Evolutionary conservation across 305 asterid genomes (phyloP), one percentile per base, ranked within the genome.

Genomic region (Withania somnifera): DNA sequence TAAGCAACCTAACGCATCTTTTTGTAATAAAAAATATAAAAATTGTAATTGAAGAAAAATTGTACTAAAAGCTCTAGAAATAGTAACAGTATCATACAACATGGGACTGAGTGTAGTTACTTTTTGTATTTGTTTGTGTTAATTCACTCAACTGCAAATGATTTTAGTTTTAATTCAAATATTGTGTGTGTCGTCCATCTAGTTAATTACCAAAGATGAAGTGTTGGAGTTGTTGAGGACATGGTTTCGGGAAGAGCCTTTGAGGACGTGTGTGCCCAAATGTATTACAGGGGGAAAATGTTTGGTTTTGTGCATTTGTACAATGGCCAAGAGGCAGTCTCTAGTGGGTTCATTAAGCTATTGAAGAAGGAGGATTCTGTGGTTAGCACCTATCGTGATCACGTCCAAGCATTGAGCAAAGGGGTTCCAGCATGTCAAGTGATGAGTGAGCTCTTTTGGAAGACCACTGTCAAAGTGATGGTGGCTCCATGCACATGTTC

Each of bases 401-500:
- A 96, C 40, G 98, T 96, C 60, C 99, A 96, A 78, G 97, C 99
- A 26, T 82, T 96, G 90, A 96, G 98, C 93, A 94, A 96, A 86
- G 98, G 99, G 13, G 98, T 96, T 42, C 92, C 99, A 0, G 98
- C 99, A 47, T 97, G 97, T 5, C 86, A 90, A 82, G 99, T 96
- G 84, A 96, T 96, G 99, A 90, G 98, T 5, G 98, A 96, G 95
- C 98, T 96, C 61, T 96, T 94, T 53, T 98, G 99, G 34, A 96
- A 94, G 91, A 87, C 93, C 86, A 96, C 98, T 9, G 99, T 98
- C 81, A 98, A 81, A 98, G 99, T 82, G 98, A 96, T 86, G 98
- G 99, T 85, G 99, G 99, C n/a, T 96, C 99, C 2, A 96, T 96
- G 99, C 99, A 96, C 89, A 96, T 96, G 98, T 96, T 96, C 92